A percentile compares a stretch with the other conserved stretches of the same genome.
phyloP scores from a whole-genome alignment of 2,329 filamentous ascomycete genomes.

The Acrocalymma vagum region DNA sequence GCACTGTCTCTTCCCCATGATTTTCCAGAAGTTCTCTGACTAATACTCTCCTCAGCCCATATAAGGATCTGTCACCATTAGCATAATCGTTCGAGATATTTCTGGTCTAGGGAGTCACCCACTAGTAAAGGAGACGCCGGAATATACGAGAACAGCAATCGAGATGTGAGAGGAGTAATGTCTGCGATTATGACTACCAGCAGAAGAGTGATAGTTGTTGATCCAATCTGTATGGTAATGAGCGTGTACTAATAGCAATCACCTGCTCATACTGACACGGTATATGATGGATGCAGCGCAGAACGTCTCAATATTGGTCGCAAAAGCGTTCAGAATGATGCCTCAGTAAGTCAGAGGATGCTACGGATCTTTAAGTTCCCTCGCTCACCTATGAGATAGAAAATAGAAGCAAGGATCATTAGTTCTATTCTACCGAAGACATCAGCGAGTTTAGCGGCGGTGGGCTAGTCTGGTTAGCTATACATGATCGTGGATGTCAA shows the following conservation, averaged over 20 bases:
- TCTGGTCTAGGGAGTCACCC: no score
- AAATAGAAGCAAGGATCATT: conserved; percentile 62
- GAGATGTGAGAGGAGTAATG: conserved; percentile 68
- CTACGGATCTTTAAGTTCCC: conserved; percentile 4
- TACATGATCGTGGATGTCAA: not conserved
- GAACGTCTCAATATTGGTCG: conserved; percentile 61
- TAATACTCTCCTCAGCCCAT: no score
- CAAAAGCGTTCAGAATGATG: conserved; percentile 64
- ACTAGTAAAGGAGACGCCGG: conserved; percentile 31
- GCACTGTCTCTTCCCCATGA: no score
- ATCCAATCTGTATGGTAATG: conserved; percentile 52
- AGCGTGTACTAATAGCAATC: not conserved
- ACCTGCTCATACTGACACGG: conserved; percentile 44
- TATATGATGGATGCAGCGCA: conserved; percentile 52
- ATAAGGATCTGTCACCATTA: no score
- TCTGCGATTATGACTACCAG: conserved; percentile 72
- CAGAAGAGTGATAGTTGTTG: conserved; percentile 68
- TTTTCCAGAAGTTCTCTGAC: no score
- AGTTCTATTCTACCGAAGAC: conserved; percentile 70
- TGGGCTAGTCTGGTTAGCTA: conserved; percentile 48
- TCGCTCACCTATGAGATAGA: conserved; percentile 59
- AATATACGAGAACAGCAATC: conserved; percentile 71
- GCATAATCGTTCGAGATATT: no score
- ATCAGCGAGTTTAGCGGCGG: conserved; percentile 68
- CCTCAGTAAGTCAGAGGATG: conserved; percentile 22